These are phyloP conservation scores for Lichina pygmaea DNA, from an alignment of 495 filamentous ascomycete genomes.

Conservation along the genomic window DNA sequence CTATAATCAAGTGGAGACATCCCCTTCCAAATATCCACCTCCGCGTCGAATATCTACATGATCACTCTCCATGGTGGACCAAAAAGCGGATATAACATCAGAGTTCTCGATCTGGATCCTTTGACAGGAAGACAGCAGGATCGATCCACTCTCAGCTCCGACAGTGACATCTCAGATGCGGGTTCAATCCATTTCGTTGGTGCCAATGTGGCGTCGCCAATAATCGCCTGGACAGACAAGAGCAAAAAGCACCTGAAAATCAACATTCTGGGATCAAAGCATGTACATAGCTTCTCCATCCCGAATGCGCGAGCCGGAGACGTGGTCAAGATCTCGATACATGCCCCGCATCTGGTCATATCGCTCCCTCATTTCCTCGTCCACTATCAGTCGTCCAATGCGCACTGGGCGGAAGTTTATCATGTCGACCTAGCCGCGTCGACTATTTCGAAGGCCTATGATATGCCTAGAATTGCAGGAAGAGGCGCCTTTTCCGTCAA, in stretches of 20 bases:
- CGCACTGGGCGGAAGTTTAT: constrained; percentile 65
- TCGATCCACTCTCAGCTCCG: constrained; percentile 39
- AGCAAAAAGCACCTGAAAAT: constrained; percentile 38
- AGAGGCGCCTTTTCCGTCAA: constrained; percentile 55
- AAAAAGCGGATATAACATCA: constrained; percentile 36
- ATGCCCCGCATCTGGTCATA: constrained; percentile 42
- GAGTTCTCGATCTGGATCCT: constrained; percentile 43
- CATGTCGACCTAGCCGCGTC: constrained; percentile 46
- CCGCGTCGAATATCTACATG: constrained; percentile 44
- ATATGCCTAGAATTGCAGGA: constrained; percentile 38
- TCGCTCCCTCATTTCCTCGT: constrained; percentile 61
- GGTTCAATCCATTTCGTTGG: constrained; percentile 58
- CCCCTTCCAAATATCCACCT: constrained; percentile 57
- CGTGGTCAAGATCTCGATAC: constrained; percentile 37
- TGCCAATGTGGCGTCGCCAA: constrained; percentile 53
- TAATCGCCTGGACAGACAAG: constrained; percentile 63
- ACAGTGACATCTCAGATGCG: constrained; percentile 36
- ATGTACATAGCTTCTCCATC: constrained; percentile 20
- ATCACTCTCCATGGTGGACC: constrained; percentile 44
- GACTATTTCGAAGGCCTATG: constrained; percentile 42
- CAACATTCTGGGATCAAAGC: constrained; percentile 57
- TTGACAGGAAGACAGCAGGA: constrained; percentile 37
- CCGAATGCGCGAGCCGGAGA: constrained; percentile 26
- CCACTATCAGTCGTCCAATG: constrained; percentile 41
- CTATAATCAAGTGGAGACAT: constrained; percentile 25